A percentile compares a stretch with the other conserved stretches of the same genome.
These are phyloP conservation scores for Pelargonium myrrhifolium DNA, from an alignment of 441 rosid species.

Conservation along the genomic window DNA sequence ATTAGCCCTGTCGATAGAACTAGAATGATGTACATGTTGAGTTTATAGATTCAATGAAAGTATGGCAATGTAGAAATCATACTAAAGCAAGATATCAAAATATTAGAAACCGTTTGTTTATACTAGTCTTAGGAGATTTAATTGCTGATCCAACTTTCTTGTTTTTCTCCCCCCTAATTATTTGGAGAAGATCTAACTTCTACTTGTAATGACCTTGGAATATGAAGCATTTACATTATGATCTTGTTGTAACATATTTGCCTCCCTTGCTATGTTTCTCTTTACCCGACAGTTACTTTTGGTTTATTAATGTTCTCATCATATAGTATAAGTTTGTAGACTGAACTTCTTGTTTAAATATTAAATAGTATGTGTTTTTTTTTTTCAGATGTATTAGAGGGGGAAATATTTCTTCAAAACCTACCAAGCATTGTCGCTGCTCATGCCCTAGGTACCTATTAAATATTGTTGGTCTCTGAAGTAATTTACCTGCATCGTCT, in stretches of 20 bases:
- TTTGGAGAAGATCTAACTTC: not conserved
- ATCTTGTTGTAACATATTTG: not conserved
- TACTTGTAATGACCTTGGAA: not conserved
- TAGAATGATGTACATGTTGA: not conserved
- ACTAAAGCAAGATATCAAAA: not conserved
- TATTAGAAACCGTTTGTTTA: not conserved
- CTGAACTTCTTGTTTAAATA: slow-evolving; percentile 2
- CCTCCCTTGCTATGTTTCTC: too few species aligned
- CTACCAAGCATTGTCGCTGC: slow-evolving; percentile 80
- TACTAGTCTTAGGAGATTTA: not conserved
- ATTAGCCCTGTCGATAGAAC: not conserved
- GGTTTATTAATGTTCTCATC: not conserved
- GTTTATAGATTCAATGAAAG: not conserved
- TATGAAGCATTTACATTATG: not conserved
- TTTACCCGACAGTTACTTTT: not conserved
- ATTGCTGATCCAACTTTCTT: not conserved
- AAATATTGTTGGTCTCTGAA: not conserved
- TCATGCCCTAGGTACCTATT: slow-evolving; percentile 70
- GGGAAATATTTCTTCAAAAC: slow-evolving; percentile 93
- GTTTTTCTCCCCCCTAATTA: not conserved
- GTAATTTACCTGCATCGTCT: not conserved
- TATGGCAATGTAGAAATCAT: not conserved
- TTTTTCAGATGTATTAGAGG: slow-evolving; percentile 73
- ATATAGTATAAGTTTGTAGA: too few species aligned
- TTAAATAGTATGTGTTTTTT: slow-evolving; percentile 4